phyloP scores from a whole-genome alignment of 2,329 filamentous ascomycete species.

The Ophiobolus disseminans region DNA sequence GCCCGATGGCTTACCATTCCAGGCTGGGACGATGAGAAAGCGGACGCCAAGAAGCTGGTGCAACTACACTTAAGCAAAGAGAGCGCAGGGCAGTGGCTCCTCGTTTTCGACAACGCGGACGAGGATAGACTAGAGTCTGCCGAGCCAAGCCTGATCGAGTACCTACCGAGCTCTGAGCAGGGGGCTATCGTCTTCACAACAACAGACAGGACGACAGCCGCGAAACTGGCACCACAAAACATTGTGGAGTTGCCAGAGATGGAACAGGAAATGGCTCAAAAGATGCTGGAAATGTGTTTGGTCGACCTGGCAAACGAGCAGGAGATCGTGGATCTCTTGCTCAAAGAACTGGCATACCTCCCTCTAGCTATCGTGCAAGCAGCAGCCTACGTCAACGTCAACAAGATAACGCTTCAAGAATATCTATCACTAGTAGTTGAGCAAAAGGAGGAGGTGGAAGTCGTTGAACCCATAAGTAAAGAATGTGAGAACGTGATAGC shows the following conservation, averaged over 20 bases:
- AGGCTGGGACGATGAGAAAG: background rate
- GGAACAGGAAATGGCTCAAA: background rate
- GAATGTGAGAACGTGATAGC: slow-evolving; percentile 46
- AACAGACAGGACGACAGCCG: background rate
- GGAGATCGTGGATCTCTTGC: background rate
- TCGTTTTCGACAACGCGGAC: slow-evolving; percentile 56
- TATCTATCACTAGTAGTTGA: slow-evolving; percentile 43
- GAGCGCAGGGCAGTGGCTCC: slow-evolving; percentile 41
- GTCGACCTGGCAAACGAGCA: slow-evolving; percentile 37
- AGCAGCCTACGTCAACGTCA: slow-evolving; percentile 47
- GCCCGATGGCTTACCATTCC: background rate
- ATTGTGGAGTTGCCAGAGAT: slow-evolving; percentile 20
- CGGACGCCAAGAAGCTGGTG: background rate
- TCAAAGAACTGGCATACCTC: slow-evolving; percentile 45
- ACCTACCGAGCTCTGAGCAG: slow-evolving; percentile 37
- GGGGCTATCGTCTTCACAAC: slow-evolving; percentile 42
- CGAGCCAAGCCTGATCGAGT: slow-evolving; percentile 15
- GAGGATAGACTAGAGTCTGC: slow-evolving; percentile 35
- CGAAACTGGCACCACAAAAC: slow-evolving; percentile 8
- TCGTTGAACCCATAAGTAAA: slow-evolving; percentile 42
- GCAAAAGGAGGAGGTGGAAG: slow-evolving; percentile 38
- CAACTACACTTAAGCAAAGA: background rate
- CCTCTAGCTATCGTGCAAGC: slow-evolving; percentile 37
- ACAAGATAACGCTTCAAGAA: slow-evolving; percentile 16
- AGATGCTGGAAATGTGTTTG: slow-evolving; percentile 21